Base-by-base conservation (phyloP, 345 rosid species). In the Camelina sativa region DNA sequence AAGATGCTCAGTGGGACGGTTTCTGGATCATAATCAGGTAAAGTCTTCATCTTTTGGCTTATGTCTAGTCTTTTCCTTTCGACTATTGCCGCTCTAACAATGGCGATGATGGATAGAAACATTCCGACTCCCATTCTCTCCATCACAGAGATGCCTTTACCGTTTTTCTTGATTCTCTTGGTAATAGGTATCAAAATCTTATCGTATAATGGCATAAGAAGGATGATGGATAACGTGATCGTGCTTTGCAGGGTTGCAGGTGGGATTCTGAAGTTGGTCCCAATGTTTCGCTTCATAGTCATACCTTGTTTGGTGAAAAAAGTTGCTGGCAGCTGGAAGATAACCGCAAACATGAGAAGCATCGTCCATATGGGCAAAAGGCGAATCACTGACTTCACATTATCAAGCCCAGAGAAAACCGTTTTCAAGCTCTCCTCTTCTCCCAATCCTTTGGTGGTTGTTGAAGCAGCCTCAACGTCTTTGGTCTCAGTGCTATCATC, bases 241-340 rank as follows among this genome's bases (percentile, higher is more conserved):
- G 93, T 76, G 60, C 99, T 95, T 75, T 90, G 97, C 11, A 95
- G 82, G 2, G 99, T 89, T 0, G 99, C 99, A 0, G 99, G 93
- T 1, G 99, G 99, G 74, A 95, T 86, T 83, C 81, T 89, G 86
- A 95, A 86, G 79, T 57, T 71, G 50, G 76, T 50, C 4, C 97
- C 95, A 0, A 94, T 81, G 79, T 62, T 91, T 56, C 96, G 80
- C 69, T 82, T 76, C 97, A 94, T 91, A 8, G 86, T 85, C 86
- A 80, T 84, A 51, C 98, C 98, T 81, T 94, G 98, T 75, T 94
- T 94, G 9, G 96, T 90, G 62, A 94, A 94, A 76, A 94, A 91
- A 3, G 98, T 94, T 0, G 88, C 84, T 0, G 98, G 98, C 61
- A 67, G 97, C 73, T 89, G 96, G 83, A 91, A 94, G 73, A 95